Evolutionary conservation across 2,329 filamentous ascomycete species (phyloP).

Genomic region (Fusarium scirpi): DNA sequence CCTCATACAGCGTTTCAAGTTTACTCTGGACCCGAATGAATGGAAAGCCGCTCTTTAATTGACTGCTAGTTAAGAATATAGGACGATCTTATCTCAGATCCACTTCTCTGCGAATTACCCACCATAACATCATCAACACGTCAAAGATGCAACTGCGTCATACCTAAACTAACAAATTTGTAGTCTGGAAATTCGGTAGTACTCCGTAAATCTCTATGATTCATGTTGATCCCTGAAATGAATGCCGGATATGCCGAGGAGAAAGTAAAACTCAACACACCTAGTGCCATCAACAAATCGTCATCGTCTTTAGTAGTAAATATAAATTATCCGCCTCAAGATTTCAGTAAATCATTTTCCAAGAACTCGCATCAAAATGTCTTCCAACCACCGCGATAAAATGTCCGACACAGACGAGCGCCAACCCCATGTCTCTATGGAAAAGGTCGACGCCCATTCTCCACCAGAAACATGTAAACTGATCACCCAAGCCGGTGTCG

Average conservation of each 20-base stretch:
- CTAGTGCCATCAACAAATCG: background rate
- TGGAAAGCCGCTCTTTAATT: too few species aligned
- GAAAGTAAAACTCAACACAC: background rate
- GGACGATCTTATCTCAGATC: background rate
- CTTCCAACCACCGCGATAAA: background rate
- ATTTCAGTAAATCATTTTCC: rapidly evolving
- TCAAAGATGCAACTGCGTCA: background rate
- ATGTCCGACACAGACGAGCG: background rate
- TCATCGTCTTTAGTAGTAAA: background rate
- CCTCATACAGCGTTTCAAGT: too few species aligned
- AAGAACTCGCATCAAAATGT: background rate
- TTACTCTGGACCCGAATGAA: too few species aligned
- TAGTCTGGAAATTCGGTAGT: too few species aligned
- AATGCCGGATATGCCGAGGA: background rate
- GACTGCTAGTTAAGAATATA: too few species aligned
- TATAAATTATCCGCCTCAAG: background rate
- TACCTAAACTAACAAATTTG: too few species aligned
- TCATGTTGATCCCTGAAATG: background rate
- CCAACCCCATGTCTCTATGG: background rate
- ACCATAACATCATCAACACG: background rate
- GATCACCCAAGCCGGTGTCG: background rate
- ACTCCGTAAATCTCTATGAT: background rate
- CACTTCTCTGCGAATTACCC: background rate
- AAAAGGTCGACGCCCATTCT: background rate
- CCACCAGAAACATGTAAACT: background rate